Base-by-base conservation (phyloP, 495 filamentous ascomycete genomes). In the Usnea hakonensis region DNA sequence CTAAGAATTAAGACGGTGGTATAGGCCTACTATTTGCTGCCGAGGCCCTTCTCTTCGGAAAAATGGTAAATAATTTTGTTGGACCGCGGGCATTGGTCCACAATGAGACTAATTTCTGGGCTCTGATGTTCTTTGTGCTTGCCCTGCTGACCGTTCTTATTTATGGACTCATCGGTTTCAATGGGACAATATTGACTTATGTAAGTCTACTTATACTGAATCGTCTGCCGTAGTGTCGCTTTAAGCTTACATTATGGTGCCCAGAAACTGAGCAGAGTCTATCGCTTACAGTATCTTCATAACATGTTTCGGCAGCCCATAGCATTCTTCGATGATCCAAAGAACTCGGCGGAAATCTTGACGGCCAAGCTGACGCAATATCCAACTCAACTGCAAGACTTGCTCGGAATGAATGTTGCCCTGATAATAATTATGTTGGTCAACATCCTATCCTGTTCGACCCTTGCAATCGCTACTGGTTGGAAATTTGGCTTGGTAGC, bases 21-120 rank as follows among this genome's bases (percentile, higher is more conserved):
- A n/a, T n/a, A n/a, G n/a, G 40, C 40, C 16, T 43, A 43, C 17
- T n/a, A 43, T n/a, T n/a, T n/a, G n/a, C n/a, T n/a, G n/a, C n/a
- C n/a, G n/a, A n/a, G n/a, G n/a, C n/a, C n/a, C n/a, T n/a, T n/a
- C n/a, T n/a, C n/a, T n/a, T n/a, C n/a, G n/a, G n/a, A n/a, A n/a
- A n/a, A n/a, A n/a, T n/a, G n/a, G n/a, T n/a, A n/a, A n/a, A n/a
- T n/a, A n/a, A n/a, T n/a, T n/a, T n/a, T n/a, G n/a, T n/a, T n/a
- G n/a, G n/a, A n/a, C n/a, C n/a, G n/a, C n/a, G n/a, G n/a, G n/a
- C n/a, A n/a, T n/a, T n/a, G n/a, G n/a, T n/a, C n/a, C n/a, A n/a
- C n/a, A n/a, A n/a, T n/a, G n/a, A n/a, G n/a, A n/a, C n/a, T n/a
- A 79, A 77, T 55, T 86, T 87, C 62, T 89, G 85, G 85, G 79